Conservation (phyloP, 805 yeast species). For the Candida boidinii region DNA sequence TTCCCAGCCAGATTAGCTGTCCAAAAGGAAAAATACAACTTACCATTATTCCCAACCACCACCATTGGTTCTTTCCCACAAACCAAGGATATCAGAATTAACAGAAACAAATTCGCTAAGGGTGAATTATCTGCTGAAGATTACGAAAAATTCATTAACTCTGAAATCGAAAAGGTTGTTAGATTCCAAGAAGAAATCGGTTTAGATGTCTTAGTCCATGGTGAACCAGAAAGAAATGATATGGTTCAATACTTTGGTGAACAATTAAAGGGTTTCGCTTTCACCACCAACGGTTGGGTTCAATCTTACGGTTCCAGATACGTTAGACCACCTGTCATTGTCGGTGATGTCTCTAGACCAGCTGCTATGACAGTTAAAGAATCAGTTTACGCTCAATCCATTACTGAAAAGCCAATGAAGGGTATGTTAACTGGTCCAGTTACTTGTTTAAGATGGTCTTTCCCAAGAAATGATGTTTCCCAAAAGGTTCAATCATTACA, state of each 20-base stretch:
- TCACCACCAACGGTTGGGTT: slow-evolving; percentile 99
- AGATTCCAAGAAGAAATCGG: slow-evolving; percentile 99
- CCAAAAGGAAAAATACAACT: slow-evolving; percentile 81
- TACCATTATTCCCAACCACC: slow-evolving; percentile 99
- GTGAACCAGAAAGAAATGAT: slow-evolving; percentile 99
- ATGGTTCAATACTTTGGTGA: slow-evolving; percentile 99
- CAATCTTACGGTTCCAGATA: slow-evolving; percentile 99
- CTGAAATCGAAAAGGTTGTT: slow-evolving; percentile 92
- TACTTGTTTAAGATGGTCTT: slow-evolving; percentile 99
- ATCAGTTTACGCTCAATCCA: slow-evolving; percentile 97
- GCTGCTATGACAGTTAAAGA: slow-evolving; percentile 98
- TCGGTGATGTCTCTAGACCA: slow-evolving; percentile 99
- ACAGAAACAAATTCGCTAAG: slow-evolving; percentile 97
- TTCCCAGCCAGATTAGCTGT: slow-evolving; percentile 82
- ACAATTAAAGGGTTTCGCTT: slow-evolving; percentile 95
- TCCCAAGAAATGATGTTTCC: slow-evolving; percentile 98
- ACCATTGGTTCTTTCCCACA: slow-evolving; percentile 99
- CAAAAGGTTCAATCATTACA: slow-evolving; percentile 92
- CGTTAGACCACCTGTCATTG: slow-evolving; percentile 99
- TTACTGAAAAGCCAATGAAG: slow-evolving; percentile 93
- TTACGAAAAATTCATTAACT: slow-evolving; percentile 92
- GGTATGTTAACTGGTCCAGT: slow-evolving; percentile 99
- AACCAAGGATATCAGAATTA: slow-evolving; percentile 97
- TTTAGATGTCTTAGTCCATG: slow-evolving; percentile 96
- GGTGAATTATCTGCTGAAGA: slow-evolving; percentile 93